Evolutionary conservation across 345 rosid genomes (phyloP).

Genomic region (Melastoma malabathricum): DNA sequence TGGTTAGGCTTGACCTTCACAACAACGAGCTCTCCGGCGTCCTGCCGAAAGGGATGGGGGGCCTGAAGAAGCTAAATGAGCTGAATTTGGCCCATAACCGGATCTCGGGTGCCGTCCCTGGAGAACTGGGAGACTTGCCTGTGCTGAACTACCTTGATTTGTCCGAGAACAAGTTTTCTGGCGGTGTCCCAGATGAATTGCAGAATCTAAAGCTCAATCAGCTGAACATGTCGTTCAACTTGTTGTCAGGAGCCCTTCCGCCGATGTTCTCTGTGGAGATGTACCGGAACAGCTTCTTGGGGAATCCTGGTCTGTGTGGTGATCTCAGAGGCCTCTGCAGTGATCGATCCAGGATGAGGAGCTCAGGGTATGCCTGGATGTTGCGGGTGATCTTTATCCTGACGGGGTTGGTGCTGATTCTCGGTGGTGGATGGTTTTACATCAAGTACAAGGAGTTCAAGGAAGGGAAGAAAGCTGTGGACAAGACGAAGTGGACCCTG

Average conservation of each 20-base stretch:
- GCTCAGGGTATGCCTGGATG: conserved; percentile 57
- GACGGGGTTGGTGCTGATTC: conserved; percentile 48
- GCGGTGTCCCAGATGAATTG: conserved; percentile 49
- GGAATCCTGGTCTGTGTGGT: conserved; percentile 80
- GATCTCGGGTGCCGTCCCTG: conserved; percentile 55
- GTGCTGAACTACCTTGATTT: conserved; percentile 88
- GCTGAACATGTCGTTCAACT: conserved; percentile 70
- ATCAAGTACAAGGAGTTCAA: conserved; percentile 57
- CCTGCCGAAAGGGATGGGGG: conserved; percentile 40
- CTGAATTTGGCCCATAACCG: conserved; percentile 53
- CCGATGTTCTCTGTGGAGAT: conserved; percentile 44
- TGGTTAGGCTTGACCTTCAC: conserved; percentile 70
- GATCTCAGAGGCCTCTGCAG: conserved; percentile 52
- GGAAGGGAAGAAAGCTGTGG: conserved; percentile 43
- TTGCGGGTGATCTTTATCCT: conserved; percentile 58
- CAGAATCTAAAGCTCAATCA: conserved; percentile 85
- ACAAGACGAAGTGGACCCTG: conserved; percentile 83
- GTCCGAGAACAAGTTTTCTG: conserved; percentile 53
- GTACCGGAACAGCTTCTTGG: conserved; percentile 56
- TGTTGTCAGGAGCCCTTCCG: conserved; percentile 59
- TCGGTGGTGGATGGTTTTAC: conserved; percentile 75
- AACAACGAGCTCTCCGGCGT: conserved; percentile 56
- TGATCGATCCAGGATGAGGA: conserved; percentile 29
- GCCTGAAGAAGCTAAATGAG: conserved; percentile 77
- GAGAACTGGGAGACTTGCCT: conserved; percentile 47